Evolutionary conservation across 495 filamentous ascomycete genomes (phyloP).

Genomic region (Penicillium verhagenii): DNA sequence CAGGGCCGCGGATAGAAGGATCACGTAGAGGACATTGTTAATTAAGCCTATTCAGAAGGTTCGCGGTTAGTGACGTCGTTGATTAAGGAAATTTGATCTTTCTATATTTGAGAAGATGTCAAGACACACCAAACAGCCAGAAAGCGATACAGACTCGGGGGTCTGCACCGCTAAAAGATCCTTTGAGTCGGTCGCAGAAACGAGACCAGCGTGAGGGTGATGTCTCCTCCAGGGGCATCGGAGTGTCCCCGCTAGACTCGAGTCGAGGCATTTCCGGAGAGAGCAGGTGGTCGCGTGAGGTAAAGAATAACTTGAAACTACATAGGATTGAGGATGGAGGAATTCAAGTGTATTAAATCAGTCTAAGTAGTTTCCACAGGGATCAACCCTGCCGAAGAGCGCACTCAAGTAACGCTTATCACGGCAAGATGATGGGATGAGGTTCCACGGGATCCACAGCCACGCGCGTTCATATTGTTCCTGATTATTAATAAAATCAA

Average conservation of each 20-base stretch:
- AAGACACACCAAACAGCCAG: slow-evolving; percentile 87
- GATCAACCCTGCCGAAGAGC: background rate
- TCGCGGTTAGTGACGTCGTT: background rate
- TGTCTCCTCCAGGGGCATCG: slow-evolving; percentile 65
- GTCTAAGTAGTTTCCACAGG: background rate
- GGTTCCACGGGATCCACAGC: slow-evolving; percentile 13
- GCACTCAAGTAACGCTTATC: slow-evolving; percentile 13
- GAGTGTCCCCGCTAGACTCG: slow-evolving; percentile 17
- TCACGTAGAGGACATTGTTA: slow-evolving; percentile 97
- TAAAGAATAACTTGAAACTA: background rate
- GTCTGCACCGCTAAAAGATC: slow-evolving; percentile 66
- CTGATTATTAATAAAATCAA: too few species aligned
- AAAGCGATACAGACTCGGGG: slow-evolving; percentile 76
- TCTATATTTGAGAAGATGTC: too few species aligned
- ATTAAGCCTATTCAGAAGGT: slow-evolving; percentile 70
- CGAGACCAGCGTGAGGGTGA: slow-evolving; percentile 72
- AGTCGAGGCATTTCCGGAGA: slow-evolving; percentile 12
- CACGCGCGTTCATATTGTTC: slow-evolving; percentile 1
- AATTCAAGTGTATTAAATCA: background rate
- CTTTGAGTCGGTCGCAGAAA: slow-evolving; percentile 62
- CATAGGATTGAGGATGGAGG: background rate
- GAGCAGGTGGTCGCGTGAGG: slow-evolving; percentile 13
- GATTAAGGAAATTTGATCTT: background rate
- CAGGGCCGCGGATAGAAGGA: slow-evolving; percentile 92
- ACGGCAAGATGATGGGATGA: background rate